phyloP scores from a whole-genome alignment of 352 stramenopile species.

The Peronosclerospora sorghi region DNA sequence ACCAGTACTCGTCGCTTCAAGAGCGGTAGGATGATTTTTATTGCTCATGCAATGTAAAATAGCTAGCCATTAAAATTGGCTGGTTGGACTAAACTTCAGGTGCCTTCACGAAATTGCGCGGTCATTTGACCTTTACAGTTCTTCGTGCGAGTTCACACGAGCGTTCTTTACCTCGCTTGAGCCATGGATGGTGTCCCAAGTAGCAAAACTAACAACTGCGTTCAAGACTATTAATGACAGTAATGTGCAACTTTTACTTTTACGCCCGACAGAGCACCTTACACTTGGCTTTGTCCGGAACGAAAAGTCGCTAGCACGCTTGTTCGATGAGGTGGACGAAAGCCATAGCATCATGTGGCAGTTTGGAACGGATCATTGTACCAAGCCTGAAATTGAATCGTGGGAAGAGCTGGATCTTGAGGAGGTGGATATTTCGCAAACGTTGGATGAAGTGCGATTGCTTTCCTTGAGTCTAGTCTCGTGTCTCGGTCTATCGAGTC shows the following conservation, averaged over 20 bases:
- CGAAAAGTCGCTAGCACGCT: constrained; percentile 30
- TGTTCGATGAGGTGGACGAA: constrained; percentile 25
- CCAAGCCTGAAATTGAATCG: constrained; percentile 37
- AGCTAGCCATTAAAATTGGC: background rate
- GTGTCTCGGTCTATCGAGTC: constrained; percentile 41
- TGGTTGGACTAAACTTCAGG: constrained; percentile 13
- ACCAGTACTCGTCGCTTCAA: constrained; percentile 38
- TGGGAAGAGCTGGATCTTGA: constrained; percentile 70
- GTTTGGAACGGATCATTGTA: constrained; percentile 7
- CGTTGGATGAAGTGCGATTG: constrained; percentile 38
- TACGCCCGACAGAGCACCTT: constrained; percentile 44
- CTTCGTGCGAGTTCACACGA: constrained; percentile 45
- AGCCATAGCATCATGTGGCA: constrained; percentile 40
- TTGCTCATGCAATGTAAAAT: background rate
- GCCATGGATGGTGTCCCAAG: constrained; percentile 64
- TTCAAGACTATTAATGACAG: constrained; percentile 63
- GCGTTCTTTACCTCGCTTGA: constrained; percentile 56
- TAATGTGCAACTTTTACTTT: constrained; percentile 49
- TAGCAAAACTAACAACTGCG: constrained; percentile 48
- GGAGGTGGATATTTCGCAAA: constrained; percentile 52
- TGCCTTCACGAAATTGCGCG: constrained; percentile 65
- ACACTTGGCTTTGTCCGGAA: constrained; percentile 62
- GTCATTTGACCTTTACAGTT: constrained; percentile 61
- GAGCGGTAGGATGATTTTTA: constrained; percentile 26
- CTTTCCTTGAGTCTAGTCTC: constrained; percentile 59